phyloP scores from a whole-genome alignment of 441 rosid genomes.

The Sinapis alba region DNA sequence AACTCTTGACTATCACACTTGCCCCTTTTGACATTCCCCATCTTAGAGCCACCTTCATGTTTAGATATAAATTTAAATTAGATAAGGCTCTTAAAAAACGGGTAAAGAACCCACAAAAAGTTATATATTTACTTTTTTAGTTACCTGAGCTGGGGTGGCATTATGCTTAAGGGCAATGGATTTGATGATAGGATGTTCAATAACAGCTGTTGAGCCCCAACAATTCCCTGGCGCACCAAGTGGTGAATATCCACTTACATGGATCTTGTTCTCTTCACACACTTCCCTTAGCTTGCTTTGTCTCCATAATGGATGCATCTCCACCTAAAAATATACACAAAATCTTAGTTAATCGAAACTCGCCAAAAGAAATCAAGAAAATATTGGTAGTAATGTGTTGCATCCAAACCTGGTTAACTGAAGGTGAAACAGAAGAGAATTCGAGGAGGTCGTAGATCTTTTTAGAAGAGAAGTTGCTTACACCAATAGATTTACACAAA shows the following conservation, averaged over 20 bases:
- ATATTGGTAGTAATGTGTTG: neutral
- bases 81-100: neutral
- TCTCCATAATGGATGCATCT: constrained; percentile 96
- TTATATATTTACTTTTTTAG: neutral
- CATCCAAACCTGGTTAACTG: constrained; percentile 66
- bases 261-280: constrained; percentile 65
- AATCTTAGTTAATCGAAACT: constrained; percentile 11
- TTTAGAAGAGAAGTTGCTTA: constrained; percentile 82
- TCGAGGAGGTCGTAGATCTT: constrained; percentile 58
- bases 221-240: constrained; percentile 80
- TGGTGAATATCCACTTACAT: constrained; percentile 86
- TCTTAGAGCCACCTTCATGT: constrained; percentile 64
- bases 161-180: constrained; percentile 71
- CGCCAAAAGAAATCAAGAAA: neutral
- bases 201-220: constrained; percentile 84
- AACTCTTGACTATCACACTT: constrained; percentile 80
- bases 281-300: constrained; percentile 65
- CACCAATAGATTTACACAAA: constrained; percentile 75
- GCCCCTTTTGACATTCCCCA: constrained; percentile 88
- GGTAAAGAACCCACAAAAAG: neutral
- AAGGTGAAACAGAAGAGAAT: constrained; percentile 67
- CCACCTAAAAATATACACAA: constrained; percentile 52
- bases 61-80: neutral
- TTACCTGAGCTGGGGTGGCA: constrained; percentile 74
- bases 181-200: constrained; percentile 57